Percentiles rank a stretch among this genome's conserved stretches.
These are phyloP conservation scores for Pythium guiyangense DNA, from an alignment of 352 stramenopile species.

Conservation along the genomic window DNA sequence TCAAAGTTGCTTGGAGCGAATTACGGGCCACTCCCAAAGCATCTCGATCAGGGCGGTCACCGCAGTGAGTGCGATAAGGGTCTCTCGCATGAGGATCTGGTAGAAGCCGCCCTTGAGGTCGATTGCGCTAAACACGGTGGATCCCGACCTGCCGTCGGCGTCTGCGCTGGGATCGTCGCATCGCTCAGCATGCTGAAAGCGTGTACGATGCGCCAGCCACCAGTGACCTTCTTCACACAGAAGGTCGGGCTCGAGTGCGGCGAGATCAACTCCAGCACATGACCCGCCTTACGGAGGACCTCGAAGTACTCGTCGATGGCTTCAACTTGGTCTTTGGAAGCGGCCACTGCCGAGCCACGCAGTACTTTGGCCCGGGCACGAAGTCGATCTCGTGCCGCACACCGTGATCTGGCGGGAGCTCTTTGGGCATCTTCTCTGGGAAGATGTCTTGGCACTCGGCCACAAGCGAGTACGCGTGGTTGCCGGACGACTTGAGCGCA, in stretches of 20 bases:
- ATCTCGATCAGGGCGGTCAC: background rate
- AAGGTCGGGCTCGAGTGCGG: conserved; percentile 20
- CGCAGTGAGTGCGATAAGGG: background rate
- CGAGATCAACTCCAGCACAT: conserved; percentile 16
- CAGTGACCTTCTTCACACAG: no score
- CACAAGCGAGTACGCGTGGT: background rate
- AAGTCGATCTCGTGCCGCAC: conserved; percentile 23
- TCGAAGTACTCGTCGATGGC: conserved; percentile 21
- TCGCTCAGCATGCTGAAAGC: conserved; percentile 28
- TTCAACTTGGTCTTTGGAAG: conserved; percentile 18
- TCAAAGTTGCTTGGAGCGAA: no score
- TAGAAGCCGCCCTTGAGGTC: no score
- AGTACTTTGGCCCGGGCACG: conserved; percentile 20
- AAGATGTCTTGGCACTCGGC: background rate
- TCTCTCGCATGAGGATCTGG: background rate
- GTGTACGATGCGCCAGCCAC: conserved; percentile 25
- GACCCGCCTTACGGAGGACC: conserved; percentile 9
- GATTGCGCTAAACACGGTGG: no score
- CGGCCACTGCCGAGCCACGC: conserved; percentile 20
- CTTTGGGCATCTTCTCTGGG: background rate
- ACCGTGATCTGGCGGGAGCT: background rate
- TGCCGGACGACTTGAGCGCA: no score
- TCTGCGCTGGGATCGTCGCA: conserved; percentile 23
- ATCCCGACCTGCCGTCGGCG: conserved; percentile 9
- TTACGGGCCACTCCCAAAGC: background rate